Evolutionary conservation across 352 stramenopile species (phyloP).

Genomic region (Globisporangium nodosum): DNA sequence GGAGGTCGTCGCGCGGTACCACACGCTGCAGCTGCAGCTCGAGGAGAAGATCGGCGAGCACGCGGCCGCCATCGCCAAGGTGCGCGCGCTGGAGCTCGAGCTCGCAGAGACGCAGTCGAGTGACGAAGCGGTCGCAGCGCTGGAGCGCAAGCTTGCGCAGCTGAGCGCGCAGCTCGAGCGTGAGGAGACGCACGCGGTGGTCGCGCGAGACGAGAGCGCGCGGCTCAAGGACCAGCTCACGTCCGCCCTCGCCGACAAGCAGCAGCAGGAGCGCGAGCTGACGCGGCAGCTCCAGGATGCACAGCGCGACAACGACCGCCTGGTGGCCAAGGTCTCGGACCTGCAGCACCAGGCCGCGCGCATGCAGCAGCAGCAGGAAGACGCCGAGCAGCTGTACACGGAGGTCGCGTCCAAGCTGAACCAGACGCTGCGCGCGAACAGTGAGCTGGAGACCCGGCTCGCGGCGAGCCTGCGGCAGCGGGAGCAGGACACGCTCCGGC

Average conservation of each 20-base stretch:
- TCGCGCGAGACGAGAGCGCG: slow-evolving; percentile 57
- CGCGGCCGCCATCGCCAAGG: slow-evolving; percentile 32
- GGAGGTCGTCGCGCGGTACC: slow-evolving; percentile 43
- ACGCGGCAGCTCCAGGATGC: slow-evolving; percentile 17
- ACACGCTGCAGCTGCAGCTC: slow-evolving; percentile 42
- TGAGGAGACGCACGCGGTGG: slow-evolving; percentile 38
- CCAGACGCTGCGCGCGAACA: slow-evolving; percentile 34
- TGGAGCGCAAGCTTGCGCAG: slow-evolving; percentile 28
- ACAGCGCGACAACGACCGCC: slow-evolving; percentile 16
- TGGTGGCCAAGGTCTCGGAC: slow-evolving; percentile 33
- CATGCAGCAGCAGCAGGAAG: slow-evolving; percentile 49
- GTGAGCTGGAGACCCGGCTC: slow-evolving; percentile 14
- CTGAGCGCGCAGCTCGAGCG: slow-evolving; percentile 20
- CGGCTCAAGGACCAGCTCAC: slow-evolving; percentile 40
- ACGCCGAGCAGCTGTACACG: slow-evolving; percentile 48
- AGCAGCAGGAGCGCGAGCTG: slow-evolving; percentile 39
- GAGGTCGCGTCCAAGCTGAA: slow-evolving; percentile 58
- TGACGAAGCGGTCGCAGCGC: slow-evolving; percentile 20
- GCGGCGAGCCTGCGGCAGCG: slow-evolving; percentile 2
- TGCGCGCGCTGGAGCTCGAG: slow-evolving; percentile 53
- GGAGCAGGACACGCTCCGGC: background rate
- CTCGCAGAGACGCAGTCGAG: slow-evolving; percentile 17
- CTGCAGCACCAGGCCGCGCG: slow-evolving; percentile 34
- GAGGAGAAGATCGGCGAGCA: slow-evolving; percentile 48
- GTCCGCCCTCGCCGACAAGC: slow-evolving; percentile 36